phyloP scores from a whole-genome alignment of 2,329 filamentous ascomycete genomes.

The Claviceps humidiphila region DNA sequence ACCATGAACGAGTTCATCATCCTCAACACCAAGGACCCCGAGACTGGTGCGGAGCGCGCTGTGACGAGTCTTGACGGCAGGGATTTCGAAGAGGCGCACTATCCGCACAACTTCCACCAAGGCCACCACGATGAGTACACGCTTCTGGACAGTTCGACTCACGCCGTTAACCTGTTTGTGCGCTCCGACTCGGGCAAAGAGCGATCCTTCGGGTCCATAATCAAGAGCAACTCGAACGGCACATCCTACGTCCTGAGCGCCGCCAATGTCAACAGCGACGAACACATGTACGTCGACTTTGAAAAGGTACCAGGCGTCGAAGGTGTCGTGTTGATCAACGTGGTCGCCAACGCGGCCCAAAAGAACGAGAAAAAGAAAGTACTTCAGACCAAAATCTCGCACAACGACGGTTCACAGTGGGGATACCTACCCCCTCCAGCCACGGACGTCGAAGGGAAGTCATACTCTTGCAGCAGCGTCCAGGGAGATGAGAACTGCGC shows the following conservation, averaged over 20 bases:
- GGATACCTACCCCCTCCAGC: constrained; percentile 57
- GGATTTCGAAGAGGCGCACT: constrained; percentile 69
- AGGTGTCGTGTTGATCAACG: constrained; percentile 77
- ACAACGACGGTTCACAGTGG: constrained; percentile 93
- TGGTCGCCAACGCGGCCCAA: constrained; percentile 61
- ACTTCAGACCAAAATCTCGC: constrained; percentile 82
- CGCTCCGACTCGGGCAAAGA: constrained; percentile 55
- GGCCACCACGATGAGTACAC: constrained; percentile 75
- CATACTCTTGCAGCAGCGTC: constrained; percentile 51
- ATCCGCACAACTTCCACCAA: constrained; percentile 74
- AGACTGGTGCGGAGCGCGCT: constrained; percentile 56
- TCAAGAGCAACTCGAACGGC: constrained; percentile 98
- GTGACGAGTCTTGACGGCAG: constrained; percentile 76
- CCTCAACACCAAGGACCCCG: constrained; percentile 61
- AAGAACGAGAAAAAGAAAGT: constrained; percentile 71
- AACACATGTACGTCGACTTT: constrained; percentile 73
- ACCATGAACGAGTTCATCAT: constrained; percentile 97
- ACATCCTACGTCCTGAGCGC: constrained; percentile 86
- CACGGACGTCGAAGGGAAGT: constrained; percentile 57
- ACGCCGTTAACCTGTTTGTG: constrained; percentile 89
- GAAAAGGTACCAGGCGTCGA: constrained; percentile 91
- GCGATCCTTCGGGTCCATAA: constrained; percentile 67
- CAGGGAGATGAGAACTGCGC: constrained; percentile 57
- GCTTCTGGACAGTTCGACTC: constrained; percentile 85
- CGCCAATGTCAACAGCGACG: constrained; percentile 67